These are phyloP conservation scores for Kwoniella europaea DNA, from an alignment of 768 basidiomycete species.

Conservation along the genomic window DNA sequence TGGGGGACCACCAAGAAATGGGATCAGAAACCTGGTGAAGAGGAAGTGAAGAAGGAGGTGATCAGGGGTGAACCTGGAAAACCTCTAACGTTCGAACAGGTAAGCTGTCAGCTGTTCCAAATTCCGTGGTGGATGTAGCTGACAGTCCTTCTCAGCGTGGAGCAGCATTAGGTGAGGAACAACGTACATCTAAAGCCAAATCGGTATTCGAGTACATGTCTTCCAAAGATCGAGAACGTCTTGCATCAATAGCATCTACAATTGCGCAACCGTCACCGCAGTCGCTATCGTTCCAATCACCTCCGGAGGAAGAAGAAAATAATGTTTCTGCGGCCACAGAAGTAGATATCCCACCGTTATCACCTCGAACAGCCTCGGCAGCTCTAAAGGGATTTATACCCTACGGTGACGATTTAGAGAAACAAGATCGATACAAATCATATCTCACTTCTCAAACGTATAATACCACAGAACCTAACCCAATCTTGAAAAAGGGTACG, in stretches of 20 bases:
- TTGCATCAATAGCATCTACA: constrained; percentile 59
- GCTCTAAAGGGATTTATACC: constrained; percentile 90
- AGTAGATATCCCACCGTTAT: constrained; percentile 67
- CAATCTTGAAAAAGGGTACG: constrained; percentile 67
- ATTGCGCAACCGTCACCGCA: constrained; percentile 19
- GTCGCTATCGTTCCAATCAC: constrained; percentile 58
- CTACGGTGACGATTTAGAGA: constrained; percentile 69
- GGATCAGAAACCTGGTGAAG: constrained; percentile 42
- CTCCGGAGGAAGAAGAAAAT: background rate
- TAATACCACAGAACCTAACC: constrained; percentile 60
- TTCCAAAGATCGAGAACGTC: constrained; percentile 83
- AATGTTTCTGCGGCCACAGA: constrained; percentile 56
- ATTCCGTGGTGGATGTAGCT: background rate
- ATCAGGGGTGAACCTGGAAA: constrained; percentile 60
- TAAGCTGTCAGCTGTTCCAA: constrained; percentile 47
- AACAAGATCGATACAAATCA: constrained; percentile 81
- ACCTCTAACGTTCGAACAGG: constrained; percentile 74
- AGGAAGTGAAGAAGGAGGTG: constrained; percentile 41
- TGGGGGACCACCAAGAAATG: constrained; percentile 63
- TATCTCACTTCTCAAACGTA: constrained; percentile 77
- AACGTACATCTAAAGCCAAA: constrained; percentile 61
- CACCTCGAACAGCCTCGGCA: constrained; percentile 80
- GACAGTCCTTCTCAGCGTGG: constrained; percentile 68
- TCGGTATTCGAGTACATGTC: constrained; percentile 96
- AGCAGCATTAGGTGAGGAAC: constrained; percentile 77